A percentile compares a stretch with the other conserved stretches of the same genome.
Evolutionary conservation across 495 filamentous ascomycete species (phyloP).

Genomic region (Penicillium daleae): DNA sequence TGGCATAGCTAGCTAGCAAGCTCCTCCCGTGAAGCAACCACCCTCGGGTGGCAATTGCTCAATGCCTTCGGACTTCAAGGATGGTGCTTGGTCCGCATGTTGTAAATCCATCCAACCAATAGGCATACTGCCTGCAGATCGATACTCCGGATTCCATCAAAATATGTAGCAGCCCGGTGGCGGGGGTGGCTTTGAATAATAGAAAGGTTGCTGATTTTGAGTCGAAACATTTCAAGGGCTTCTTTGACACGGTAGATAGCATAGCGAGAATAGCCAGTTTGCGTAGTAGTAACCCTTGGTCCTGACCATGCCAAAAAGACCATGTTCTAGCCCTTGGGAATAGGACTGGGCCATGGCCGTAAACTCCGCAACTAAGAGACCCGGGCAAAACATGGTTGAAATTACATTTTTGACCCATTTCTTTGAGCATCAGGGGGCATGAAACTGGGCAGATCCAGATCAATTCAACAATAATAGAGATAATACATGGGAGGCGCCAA

Average conservation of each 20-base stretch:
- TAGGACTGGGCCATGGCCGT: constrained; percentile 9
- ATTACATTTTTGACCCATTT: constrained; percentile 8
- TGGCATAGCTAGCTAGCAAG: constrained; percentile 4
- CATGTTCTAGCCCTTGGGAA: constrained; percentile 16
- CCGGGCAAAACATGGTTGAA: constrained; percentile 8
- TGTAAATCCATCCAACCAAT: constrained; percentile 19
- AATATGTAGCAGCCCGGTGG: neutral
- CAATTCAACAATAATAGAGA: neutral
- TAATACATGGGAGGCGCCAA: neutral
- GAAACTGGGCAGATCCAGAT: neutral
- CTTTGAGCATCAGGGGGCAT: neutral
- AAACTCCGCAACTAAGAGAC: constrained; percentile 9
- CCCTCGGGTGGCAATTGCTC: neutral
- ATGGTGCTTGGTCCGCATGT: constrained; percentile 3
- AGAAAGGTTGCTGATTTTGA: neutral
- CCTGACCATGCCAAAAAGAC: neutral
- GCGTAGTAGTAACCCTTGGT: constrained; percentile 12
- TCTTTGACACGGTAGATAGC: neutral
- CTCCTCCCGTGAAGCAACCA: neutral
- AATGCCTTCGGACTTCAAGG: neutral
- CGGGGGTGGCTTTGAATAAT: neutral
- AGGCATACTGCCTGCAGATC: constrained; percentile 23
- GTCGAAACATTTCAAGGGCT: neutral
- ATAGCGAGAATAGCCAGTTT: neutral
- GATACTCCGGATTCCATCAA: neutral